Base-by-base conservation (phyloP, 139 green algal species). In the Tetraselmis chui region DNA sequence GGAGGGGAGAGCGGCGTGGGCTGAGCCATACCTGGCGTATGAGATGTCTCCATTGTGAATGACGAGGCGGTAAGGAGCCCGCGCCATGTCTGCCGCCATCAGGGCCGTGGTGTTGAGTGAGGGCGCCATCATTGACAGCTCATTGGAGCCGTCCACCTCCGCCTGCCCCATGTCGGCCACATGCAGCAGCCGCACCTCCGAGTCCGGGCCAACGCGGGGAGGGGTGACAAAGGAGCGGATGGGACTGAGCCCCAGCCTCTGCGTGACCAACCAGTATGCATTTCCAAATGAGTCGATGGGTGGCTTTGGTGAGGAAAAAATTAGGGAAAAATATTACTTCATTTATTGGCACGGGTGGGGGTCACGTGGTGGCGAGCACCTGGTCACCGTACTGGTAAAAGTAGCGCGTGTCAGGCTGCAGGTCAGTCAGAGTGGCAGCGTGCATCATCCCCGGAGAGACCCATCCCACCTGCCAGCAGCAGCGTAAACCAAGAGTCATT, bases 11-110 rank as follows among this genome's bases (percentile, higher is more conserved):
- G 59, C 23, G 59, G 23, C 59, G 59, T 75, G 59, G n/a, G 79
- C 23, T n/a, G 1, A 28, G 27, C 59, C 30, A 45, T 75, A 82
- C 83, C 81, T 80, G 28, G 90, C 88, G 58, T 93, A 94, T 27
- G 67, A 80, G 30, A 93, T 83, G 85, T 93, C 91, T 0, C 92
- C 92, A 31, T 90, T 89, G 84, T 93, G 91, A n/a, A 94, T 28
- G 78, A 92, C 28, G 78, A 93, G 83, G 26, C 80, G 79, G 59
- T 83, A 77, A 18, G 28, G 78, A 1, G 26, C 76, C 76, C 79
- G 31, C 1, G n/a, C 29, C 32, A 29, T 2, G 2, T 29, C 28
- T 29, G 81, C 27, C 5, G 78, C 76, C 81, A 88, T 80, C 23
- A 32, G 82, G 23, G 27, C 31, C 1, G 85, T 87, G 28, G 88